Conservation (phyloP, 352 stramenopile genomes). For the Phytophthora ohioensis region DNA sequence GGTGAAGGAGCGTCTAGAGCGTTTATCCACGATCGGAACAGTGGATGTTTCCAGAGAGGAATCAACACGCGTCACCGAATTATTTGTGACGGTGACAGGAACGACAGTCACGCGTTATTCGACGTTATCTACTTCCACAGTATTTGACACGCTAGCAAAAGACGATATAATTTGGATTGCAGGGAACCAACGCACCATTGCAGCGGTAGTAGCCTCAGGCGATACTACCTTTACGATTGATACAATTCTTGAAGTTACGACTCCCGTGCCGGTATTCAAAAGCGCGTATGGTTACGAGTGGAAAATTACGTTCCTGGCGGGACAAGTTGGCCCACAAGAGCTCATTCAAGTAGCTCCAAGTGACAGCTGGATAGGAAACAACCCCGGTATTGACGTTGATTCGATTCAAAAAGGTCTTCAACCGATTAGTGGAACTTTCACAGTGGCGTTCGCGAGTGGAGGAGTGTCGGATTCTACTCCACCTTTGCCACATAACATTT, state of each 20-base stretch:
- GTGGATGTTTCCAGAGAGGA: conserved; percentile 61
- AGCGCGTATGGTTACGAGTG: conserved; percentile 77
- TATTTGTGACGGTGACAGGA: conserved; percentile 50
- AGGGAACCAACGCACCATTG: conserved; percentile 51
- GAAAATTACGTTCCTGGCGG: conserved; percentile 78
- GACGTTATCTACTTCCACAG: conserved; percentile 16
- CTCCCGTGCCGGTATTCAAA: conserved; percentile 72
- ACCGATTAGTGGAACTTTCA: conserved; percentile 94
- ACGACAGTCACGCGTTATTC: conserved; percentile 46
- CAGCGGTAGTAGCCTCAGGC: not conserved
- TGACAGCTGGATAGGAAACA: conserved; percentile 95
- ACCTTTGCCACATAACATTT: conserved; percentile 89
- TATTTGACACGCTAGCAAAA: conserved; percentile 31
- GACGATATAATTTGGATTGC: conserved; percentile 67
- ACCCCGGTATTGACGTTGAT: conserved; percentile 87
- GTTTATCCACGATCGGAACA: conserved; percentile 68
- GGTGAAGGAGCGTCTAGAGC: conserved; percentile 73
- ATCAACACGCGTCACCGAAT: conserved; percentile 57
- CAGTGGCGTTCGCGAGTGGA: conserved; percentile 69
- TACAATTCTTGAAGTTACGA: conserved; percentile 22
- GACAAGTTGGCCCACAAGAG: conserved; percentile 87
- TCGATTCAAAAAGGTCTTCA: conserved; percentile 86
- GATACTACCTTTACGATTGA: conserved; percentile 35
- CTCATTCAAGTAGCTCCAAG: conserved; percentile 86
- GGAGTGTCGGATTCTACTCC: conserved; percentile 87